These are phyloP conservation scores for Telfairia occidentalis DNA, from an alignment of 331 rosid species.

Conservation along the genomic window DNA sequence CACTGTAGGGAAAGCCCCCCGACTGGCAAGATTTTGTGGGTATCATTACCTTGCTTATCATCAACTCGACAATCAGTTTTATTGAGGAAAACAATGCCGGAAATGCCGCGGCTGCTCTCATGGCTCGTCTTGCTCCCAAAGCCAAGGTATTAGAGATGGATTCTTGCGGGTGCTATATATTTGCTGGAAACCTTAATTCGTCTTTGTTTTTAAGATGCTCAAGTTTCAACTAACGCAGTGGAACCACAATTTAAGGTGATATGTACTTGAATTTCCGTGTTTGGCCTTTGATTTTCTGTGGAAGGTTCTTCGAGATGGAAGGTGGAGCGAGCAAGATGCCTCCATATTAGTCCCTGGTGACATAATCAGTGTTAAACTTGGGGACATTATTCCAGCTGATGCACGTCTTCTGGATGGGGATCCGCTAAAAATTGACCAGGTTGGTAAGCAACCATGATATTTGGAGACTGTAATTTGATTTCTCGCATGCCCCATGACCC, in stretches of 20 bases:
- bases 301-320: constrained; percentile 89
- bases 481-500: neutral
- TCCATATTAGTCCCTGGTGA: constrained; percentile 81
- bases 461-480: neutral
- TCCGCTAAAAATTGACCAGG: constrained; percentile 93
- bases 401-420: constrained; percentile 96
- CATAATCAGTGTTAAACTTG: constrained; percentile 72
- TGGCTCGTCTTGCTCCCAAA: constrained; percentile 97
- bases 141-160: constrained; percentile 56
- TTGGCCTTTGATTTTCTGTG: constrained; percentile 17
- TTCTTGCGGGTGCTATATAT: neutral
- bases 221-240: neutral
- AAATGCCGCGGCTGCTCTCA: constrained; percentile 94
- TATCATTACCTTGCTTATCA: constrained; percentile 76
- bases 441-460: constrained; percentile 13
- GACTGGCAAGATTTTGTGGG: constrained; percentile 99
- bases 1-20: constrained; percentile 68
- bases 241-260: neutral
- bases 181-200: neutral
- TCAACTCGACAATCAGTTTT: constrained; percentile 93
- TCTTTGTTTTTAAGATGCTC: constrained; percentile 1
- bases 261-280: neutral
- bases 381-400: constrained; percentile 83
- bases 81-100: constrained; percentile 96
- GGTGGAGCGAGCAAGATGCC: constrained; percentile 87